A percentile compares a stretch with the other conserved stretches of the same genome.
These are phyloP conservation scores for Macadamia tetraphylla DNA, from an alignment of 164 flowering plant genomes.

Conservation along the genomic window DNA sequence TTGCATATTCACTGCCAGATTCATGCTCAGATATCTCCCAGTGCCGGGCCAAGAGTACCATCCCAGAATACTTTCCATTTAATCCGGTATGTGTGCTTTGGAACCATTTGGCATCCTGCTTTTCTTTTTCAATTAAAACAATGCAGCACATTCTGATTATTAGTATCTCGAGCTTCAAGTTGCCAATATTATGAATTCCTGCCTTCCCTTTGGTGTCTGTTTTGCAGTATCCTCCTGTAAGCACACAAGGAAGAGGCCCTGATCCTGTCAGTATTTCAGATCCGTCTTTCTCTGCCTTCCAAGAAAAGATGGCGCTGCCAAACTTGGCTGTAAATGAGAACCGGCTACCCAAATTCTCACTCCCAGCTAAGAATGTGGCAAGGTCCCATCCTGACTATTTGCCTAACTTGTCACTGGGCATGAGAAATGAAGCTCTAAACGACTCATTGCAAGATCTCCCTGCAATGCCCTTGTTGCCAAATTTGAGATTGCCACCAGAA, in stretches of 20 bases:
- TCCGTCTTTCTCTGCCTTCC: constrained; percentile 40
- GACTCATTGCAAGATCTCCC: constrained; percentile 35
- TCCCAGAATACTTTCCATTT: constrained; percentile 35
- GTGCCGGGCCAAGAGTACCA: constrained; percentile 24
- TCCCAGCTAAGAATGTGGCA: constrained; percentile 35
- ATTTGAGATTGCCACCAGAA: constrained; percentile 44
- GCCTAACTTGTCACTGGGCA: constrained; percentile 67
- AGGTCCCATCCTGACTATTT: constrained; percentile 42
- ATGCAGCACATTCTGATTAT: neutral
- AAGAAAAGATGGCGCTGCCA: constrained; percentile 43
- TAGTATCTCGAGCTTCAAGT: neutral
- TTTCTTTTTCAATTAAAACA: neutral
- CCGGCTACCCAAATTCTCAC: constrained; percentile 37
- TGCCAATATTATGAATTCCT: neutral
- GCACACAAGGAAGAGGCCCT: constrained; percentile 33
- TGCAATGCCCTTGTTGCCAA: constrained; percentile 62
- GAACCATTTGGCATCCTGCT: neutral
- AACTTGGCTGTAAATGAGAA: constrained; percentile 57
- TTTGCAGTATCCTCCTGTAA: constrained; percentile 48
- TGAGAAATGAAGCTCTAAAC: constrained; percentile 31
- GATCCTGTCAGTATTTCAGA: constrained; percentile 32
- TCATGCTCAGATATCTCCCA: constrained; percentile 29
- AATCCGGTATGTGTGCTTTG: constrained; percentile 33
- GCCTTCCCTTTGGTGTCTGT: constrained; percentile 3
- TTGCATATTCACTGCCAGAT: constrained; percentile 26